Percentiles rank a stretch among this genome's conserved stretches.
phyloP scores from a whole-genome alignment of 2,329 filamentous ascomycete genomes.

The Cordyceps pruinosa region DNA sequence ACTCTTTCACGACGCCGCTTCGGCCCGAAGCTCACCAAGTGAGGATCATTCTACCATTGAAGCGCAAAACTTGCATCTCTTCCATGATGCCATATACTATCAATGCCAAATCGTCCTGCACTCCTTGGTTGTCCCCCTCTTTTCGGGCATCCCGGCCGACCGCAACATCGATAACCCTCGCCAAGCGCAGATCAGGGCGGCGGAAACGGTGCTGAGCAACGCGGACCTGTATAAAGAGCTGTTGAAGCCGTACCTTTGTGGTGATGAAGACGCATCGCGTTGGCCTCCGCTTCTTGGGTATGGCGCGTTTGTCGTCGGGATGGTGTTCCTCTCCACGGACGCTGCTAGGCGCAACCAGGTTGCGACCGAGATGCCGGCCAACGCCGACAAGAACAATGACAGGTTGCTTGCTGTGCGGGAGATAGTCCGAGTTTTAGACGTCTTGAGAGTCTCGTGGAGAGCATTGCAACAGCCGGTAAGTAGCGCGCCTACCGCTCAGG shows the following conservation, averaged over 20 bases:
- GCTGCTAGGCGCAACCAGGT: neutral
- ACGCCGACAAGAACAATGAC: neutral
- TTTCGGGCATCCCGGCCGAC: neutral
- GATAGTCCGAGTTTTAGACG: neutral
- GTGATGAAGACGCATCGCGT: neutral
- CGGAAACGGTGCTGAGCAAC: neutral
- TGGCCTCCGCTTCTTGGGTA: conserved; percentile 1
- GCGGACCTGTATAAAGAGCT: neutral
- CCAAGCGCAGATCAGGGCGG: neutral
- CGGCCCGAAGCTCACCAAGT: neutral
- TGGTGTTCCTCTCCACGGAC: conserved; percentile 1
- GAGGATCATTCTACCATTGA: neutral
- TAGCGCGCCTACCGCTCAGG: neutral
- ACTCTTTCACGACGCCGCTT: neutral
- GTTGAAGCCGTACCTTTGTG: neutral
- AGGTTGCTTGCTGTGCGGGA: neutral
- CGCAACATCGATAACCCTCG: neutral
- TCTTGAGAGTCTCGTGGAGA: neutral
- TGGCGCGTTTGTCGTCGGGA: neutral
- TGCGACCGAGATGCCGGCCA: neutral
- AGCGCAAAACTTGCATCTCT: neutral
- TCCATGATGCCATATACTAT: conserved; percentile 4
- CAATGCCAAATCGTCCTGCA: conserved; percentile 7
- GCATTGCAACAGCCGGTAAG: conserved; percentile 6
- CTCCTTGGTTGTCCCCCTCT: neutral